Evolutionary conservation across 495 filamentous ascomycete species (phyloP).

Genomic region (Hamigera avellanea): DNA sequence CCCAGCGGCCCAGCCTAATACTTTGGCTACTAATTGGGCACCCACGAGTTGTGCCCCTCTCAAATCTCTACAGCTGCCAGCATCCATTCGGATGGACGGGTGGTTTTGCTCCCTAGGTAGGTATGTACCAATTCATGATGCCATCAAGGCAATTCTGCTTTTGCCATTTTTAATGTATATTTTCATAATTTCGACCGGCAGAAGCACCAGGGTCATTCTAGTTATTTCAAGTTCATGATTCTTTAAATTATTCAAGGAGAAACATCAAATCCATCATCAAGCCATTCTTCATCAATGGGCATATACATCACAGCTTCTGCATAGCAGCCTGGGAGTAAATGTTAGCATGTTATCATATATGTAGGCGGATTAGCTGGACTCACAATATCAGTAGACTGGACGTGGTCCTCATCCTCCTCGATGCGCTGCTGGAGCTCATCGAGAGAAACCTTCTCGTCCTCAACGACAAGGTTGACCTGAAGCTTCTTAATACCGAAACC

Average conservation of each 20-base stretch:
- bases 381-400: conserved; percentile 89
- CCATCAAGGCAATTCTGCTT: conserved; percentile 1
- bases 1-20: no score
- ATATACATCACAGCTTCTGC: conserved; percentile 71
- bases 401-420: conserved; percentile 85
- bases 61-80: no score
- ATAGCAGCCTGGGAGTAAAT: conserved; percentile 51
- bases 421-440: conserved; percentile 83
- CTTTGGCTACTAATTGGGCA: no score
- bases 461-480: conserved; percentile 94
- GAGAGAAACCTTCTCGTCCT: conserved; percentile 90
- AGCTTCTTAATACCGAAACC: conserved; percentile 99
- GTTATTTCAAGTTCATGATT: conserved; percentile 14
- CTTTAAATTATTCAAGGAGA: conserved; percentile 12
- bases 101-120: no score
- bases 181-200: conserved; percentile 14
- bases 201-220: conserved; percentile 5
- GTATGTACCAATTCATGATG: no score
- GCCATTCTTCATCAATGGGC: conserved; percentile 27
- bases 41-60: no score
- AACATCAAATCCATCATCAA: conserved; percentile 33
- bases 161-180: conserved; percentile 9
- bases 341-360: conserved; percentile 11
- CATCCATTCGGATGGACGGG: no score
- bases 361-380: conserved; percentile 16